These are phyloP conservation scores for Cyclotella atomus DNA, from an alignment of 108 stramenopile genomes.

Conservation along the genomic window DNA sequence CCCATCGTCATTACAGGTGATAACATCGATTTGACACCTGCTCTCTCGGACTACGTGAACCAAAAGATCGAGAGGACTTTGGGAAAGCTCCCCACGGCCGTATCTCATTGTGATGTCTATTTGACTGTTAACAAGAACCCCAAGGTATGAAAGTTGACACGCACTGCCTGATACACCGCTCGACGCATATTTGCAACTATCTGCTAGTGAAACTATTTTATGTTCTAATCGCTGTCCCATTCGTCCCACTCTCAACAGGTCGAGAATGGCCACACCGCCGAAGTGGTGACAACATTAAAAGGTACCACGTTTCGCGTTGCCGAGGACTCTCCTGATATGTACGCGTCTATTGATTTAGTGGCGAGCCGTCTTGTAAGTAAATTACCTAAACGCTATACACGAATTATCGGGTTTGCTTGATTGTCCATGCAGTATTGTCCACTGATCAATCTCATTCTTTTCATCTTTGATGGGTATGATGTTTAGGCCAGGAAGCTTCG, in stretches of 20 bases:
- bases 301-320: constrained; percentile 81
- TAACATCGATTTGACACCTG: constrained; percentile 85
- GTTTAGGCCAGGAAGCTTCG: constrained; percentile 70
- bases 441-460: background rate
- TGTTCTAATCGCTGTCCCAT: constrained; percentile 8
- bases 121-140: constrained; percentile 87
- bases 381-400: no score
- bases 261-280: constrained; percentile 79
- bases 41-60: constrained; percentile 77
- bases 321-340: constrained; percentile 83
- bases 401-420: background rate
- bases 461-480: background rate
- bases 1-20: constrained; percentile 79
- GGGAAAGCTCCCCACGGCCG: constrained; percentile 72
- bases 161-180: no score
- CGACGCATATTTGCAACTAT: no score
- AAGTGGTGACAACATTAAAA: constrained; percentile 79
- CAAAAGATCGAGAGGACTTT: constrained; percentile 74
- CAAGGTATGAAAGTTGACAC: constrained; percentile 56
- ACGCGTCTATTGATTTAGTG: constrained; percentile 78
- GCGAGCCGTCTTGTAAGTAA: constrained; percentile 62
- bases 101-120: constrained; percentile 80
- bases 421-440: no score
- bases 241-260: constrained; percentile 68
- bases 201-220: background rate